A percentile compares a stretch with the other conserved stretches of the same genome.
Evolutionary conservation across 2,329 filamentous ascomycete species (phyloP).

Genomic region (Fusarium setosum): DNA sequence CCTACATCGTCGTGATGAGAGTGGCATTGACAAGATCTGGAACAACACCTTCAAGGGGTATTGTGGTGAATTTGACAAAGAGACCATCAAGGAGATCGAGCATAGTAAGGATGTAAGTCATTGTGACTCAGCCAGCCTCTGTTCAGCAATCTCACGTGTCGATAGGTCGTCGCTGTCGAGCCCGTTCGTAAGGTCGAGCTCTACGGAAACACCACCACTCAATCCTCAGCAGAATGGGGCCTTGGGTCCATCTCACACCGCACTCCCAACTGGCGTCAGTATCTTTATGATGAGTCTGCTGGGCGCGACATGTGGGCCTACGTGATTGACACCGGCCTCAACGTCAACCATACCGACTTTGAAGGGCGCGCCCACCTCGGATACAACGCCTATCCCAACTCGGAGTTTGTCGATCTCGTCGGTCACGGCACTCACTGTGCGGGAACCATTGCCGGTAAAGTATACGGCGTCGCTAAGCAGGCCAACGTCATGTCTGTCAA

Average conservation of each 20-base stretch:
- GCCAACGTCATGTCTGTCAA: constrained; percentile 57
- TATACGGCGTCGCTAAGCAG: constrained; percentile 59
- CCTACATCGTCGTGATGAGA: constrained; percentile 48
- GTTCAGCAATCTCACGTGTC: not conserved
- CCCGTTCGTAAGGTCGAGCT: constrained; percentile 44
- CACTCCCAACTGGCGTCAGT: constrained; percentile 47
- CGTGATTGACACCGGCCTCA: constrained; percentile 67
- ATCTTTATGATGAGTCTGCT: constrained; percentile 55
- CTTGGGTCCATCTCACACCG: constrained; percentile 58
- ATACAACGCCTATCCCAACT: constrained; percentile 49
- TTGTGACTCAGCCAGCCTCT: not conserved
- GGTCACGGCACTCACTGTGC: constrained; percentile 62
- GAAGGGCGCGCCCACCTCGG: constrained; percentile 54
- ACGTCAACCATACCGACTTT: constrained; percentile 57
- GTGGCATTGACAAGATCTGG: constrained; percentile 45
- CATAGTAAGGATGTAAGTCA: constrained; percentile 52
- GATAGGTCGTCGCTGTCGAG: constrained; percentile 49
- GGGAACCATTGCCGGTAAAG: constrained; percentile 57
- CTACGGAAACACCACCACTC: constrained; percentile 46
- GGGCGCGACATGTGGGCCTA: constrained; percentile 60
- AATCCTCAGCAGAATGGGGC: constrained; percentile 55
- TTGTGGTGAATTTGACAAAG: constrained; percentile 54
- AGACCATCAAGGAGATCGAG: constrained; percentile 54
- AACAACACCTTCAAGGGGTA: constrained; percentile 54
- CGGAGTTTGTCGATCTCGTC: constrained; percentile 48